These are phyloP conservation scores for Sordariomycetes sp. DNA, from an alignment of 2,329 filamentous ascomycete species.

Conservation along the genomic window DNA sequence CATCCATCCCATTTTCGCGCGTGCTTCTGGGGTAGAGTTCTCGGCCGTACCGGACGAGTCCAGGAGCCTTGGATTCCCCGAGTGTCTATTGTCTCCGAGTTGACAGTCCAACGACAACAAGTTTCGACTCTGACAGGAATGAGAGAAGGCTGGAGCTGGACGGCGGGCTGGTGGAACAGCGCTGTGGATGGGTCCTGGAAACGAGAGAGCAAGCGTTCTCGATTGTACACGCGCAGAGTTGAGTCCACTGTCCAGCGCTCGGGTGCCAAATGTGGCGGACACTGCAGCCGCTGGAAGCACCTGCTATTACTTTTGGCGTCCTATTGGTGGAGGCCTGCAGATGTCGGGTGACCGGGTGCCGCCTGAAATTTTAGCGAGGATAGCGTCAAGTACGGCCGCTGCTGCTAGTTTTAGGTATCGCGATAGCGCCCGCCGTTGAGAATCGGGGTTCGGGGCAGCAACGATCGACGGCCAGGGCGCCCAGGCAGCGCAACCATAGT, in stretches of 20 bases:
- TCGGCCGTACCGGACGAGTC: too few relatives aligned
- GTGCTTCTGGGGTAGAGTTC: too few relatives aligned
- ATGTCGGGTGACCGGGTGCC: neutral
- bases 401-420: conserved; percentile 1
- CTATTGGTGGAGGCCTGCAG: conserved; percentile 2
- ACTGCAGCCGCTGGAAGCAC: neutral
- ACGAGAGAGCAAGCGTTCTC: neutral
- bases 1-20: too few relatives aligned
- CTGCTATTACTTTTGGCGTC: neutral
- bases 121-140: too few relatives aligned
- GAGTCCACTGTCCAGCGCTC: conserved; percentile 1
- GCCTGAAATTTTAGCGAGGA: conserved; percentile 2
- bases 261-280: neutral
- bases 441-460: neutral
- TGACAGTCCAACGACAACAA: too few relatives aligned
- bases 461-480: neutral
- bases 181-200: neutral
- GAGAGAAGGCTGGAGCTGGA: neutral
- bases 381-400: conserved; percentile 1
- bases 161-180: neutral
- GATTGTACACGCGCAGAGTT: conserved; percentile 4
- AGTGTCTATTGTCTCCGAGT: too few relatives aligned
- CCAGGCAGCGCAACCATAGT: neutral
- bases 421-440: neutral
- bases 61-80: too few relatives aligned